Base-by-base conservation (phyloP, 1,139 yeast species). In the Ogataea hybrid region DNA sequence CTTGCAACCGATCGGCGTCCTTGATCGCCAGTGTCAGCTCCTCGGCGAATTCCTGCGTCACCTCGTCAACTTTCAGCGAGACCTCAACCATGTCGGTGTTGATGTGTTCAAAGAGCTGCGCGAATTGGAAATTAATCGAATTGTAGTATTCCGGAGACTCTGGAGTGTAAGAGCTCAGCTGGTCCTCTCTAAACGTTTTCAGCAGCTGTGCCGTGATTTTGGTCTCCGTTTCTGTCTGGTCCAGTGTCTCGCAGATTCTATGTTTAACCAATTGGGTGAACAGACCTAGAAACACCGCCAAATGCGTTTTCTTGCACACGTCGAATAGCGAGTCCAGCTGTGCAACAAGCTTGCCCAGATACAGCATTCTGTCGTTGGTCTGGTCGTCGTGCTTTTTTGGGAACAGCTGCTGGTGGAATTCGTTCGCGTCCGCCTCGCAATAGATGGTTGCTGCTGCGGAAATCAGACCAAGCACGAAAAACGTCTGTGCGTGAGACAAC, bases 371-470 rank as follows among this genome's bases (percentile, higher is more conserved):
- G 25, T 52, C 54, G 16, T 41, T 30, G 8, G 35, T 39, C 6
- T 38, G 44, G n/a, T 32, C 50, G 10, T 49, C 49, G 35, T 14
- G 48, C 23, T 33, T 46, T 28, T 43, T 46, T 8, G 54, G 49
- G 28, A 55, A 43, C 21, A 56, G 23, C 3, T 32, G 23, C 25
- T 39, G 50, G 32, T 42, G 44, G 32, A 51, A 50, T 18, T 42
- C 46, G 34, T 49, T 54, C 1, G 43, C 30, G 1, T 33, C 31
- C 3, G 52, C 55, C 29, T 49, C 44, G 6, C 49, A 33, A 34
- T 52, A 57, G 8, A 61, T 47, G 8, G 55, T 33, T 5, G 54
- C 35, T 11, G 60, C 52, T 5, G 70, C 71, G 43, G 55, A 54
- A 1, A 67, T 46, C 18, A 64, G 36, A 7, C 55, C 50, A 14